Percentiles rank a stretch among this genome's conserved stretches.
phyloP scores from a whole-genome alignment of 371 early-diverging fungal genomes.

The Basidiobolus meristosporus region DNA sequence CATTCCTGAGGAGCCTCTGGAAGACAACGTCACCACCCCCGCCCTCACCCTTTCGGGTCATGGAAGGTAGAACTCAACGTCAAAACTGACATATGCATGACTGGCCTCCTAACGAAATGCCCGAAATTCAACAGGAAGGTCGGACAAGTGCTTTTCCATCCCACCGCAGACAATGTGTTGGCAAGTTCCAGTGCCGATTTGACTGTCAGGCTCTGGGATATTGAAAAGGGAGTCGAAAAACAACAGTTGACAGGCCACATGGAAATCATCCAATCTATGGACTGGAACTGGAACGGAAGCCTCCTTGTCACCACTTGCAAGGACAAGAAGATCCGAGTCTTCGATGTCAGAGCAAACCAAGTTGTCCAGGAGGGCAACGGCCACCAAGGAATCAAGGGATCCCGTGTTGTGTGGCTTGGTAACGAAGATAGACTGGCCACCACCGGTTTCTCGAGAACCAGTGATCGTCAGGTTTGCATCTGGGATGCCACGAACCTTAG shows the following conservation, averaged over 20 bases:
- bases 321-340: slow-evolving; percentile 85
- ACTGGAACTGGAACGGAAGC: slow-evolving; percentile 78
- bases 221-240: slow-evolving; percentile 72
- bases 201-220: slow-evolving; percentile 93
- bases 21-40: slow-evolving; percentile 42
- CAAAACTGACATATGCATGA: not conserved
- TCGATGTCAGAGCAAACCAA: slow-evolving; percentile 76
- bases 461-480: slow-evolving; percentile 78
- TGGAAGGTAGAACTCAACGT: slow-evolving; percentile 18
- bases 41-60: slow-evolving; percentile 39
- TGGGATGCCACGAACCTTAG: slow-evolving; percentile 66
- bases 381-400: slow-evolving; percentile 94
- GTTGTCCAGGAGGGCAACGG: slow-evolving; percentile 61
- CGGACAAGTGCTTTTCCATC: slow-evolving; percentile 92
- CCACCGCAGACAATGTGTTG: slow-evolving; percentile 83
- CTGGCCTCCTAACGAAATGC: not conserved
- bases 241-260: slow-evolving; percentile 77
- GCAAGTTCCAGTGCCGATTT: slow-evolving; percentile 80
- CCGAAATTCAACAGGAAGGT: slow-evolving; percentile 62
- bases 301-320: slow-evolving; percentile 83
- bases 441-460: slow-evolving; percentile 84
- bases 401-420: slow-evolving; percentile 86
- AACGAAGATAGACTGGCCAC: slow-evolving; percentile 60
- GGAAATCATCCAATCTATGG: slow-evolving; percentile 79
- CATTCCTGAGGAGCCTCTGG: slow-evolving; percentile 65